phyloP scores from a whole-genome alignment of 2,329 filamentous ascomycete species.

The Tolypocladium album region DNA sequence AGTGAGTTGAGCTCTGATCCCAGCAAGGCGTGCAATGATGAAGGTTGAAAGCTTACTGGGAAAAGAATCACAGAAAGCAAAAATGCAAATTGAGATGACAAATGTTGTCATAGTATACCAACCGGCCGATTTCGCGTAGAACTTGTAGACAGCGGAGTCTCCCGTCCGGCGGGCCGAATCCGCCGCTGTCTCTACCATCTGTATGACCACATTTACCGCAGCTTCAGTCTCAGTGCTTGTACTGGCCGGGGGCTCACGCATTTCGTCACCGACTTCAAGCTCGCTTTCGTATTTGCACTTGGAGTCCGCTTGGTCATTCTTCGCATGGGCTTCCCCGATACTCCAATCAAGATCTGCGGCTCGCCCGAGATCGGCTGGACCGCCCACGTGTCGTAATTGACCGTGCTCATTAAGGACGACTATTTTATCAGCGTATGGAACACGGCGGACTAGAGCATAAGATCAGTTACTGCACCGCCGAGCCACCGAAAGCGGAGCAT shows the following conservation, averaged over 20 bases:
- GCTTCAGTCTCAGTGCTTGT: not conserved
- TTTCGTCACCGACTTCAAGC: not conserved
- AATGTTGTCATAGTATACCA: constrained; percentile 13
- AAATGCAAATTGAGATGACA: constrained; percentile 11
- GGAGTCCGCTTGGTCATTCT: not conserved
- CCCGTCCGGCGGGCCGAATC: constrained; percentile 3
- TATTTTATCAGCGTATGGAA: not conserved
- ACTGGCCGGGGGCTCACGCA: not conserved
- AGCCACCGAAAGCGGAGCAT: not conserved
- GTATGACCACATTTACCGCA: not conserved
- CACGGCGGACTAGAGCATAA: not conserved
- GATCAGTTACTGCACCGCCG: too few species aligned
- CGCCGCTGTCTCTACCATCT: not conserved
- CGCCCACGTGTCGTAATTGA: not conserved
- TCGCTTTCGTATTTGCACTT: too few species aligned
- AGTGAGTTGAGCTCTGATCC: not conserved
- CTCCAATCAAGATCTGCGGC: not conserved
- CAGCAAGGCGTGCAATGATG: too few species aligned
- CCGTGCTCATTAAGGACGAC: not conserved
- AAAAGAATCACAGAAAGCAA: constrained; percentile 13
- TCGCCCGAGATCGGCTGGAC: not conserved
- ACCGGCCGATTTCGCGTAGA: constrained; percentile 15
- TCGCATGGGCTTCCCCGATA: not conserved
- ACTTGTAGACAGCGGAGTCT: constrained; percentile 9
- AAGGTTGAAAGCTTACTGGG: constrained; percentile 6